Conservation (phyloP, 805 yeast species). For the Saccharomycopsis schoenii region DNA sequence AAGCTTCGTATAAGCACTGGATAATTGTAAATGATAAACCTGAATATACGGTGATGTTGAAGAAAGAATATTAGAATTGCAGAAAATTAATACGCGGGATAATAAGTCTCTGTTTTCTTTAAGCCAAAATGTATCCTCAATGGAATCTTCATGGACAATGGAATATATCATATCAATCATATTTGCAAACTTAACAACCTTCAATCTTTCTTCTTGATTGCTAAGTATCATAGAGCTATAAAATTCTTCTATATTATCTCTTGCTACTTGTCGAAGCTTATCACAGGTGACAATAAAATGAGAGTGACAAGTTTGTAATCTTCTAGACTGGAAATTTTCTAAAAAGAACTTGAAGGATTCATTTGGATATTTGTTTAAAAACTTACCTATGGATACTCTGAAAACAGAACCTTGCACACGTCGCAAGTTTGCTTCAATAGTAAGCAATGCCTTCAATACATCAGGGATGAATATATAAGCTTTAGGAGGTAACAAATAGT, state of each 20-base stretch:
- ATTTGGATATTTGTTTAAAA: constrained; percentile 69
- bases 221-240: constrained; percentile 33
- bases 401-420: constrained; percentile 84
- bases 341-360: constrained; percentile 65
- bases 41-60: constrained; percentile 38
- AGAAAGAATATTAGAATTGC: background rate
- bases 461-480: constrained; percentile 91
- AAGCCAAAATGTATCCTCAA: constrained; percentile 42
- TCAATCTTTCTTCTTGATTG: constrained; percentile 43
- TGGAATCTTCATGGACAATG: constrained; percentile 35
- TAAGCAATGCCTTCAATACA: constrained; percentile 62
- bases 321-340: constrained; percentile 52
- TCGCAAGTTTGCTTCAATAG: constrained; percentile 72
- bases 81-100: background rate
- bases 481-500: constrained; percentile 83
- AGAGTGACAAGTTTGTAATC: constrained; percentile 39
- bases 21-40: constrained; percentile 56
- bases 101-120: constrained; percentile 38
- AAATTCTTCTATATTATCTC: constrained; percentile 41
- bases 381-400: constrained; percentile 82
- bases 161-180: constrained; percentile 55
- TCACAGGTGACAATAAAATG: constrained; percentile 51
- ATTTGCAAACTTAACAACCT: constrained; percentile 61
- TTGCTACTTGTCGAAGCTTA: constrained; percentile 47
- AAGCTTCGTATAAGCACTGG: constrained; percentile 55